A percentile compares a stretch with the other conserved stretches of the same genome.
Conservation (phyloP, 495 filamentous ascomycete species). For the Parathielavia appendiculata region DNA sequence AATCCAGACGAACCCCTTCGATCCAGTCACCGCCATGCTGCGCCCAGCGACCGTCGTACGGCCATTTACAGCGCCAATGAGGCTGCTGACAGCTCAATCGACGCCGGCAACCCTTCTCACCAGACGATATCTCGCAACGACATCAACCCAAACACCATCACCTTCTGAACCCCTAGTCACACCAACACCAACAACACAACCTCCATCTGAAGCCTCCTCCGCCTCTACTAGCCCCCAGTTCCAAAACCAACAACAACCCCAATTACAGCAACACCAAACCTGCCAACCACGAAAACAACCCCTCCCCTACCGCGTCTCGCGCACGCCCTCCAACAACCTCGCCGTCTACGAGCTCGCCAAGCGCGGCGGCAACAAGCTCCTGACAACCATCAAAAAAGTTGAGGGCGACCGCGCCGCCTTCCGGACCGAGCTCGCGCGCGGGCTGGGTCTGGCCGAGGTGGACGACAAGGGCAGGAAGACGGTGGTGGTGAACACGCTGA, state of each 20-base stretch:
- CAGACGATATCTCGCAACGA: constrained; percentile 6
- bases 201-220: not conserved
- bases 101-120: not conserved
- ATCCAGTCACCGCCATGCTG: constrained; percentile 13
- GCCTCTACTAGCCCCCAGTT: not conserved
- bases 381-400: constrained; percentile 72
- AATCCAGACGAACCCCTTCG: not conserved
- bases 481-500: constrained; percentile 55
- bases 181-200: not conserved
- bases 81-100: not conserved
- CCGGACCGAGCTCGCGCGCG: constrained; percentile 40
- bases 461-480: constrained; percentile 10
- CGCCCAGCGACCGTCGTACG: constrained; percentile 14
- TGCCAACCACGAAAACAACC: not conserved
- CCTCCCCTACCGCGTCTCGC: constrained; percentile 64
- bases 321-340: constrained; percentile 64
- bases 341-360: constrained; percentile 75
- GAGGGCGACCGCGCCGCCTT: constrained; percentile 63
- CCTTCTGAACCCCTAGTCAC: not conserved
- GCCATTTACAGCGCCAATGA: constrained; percentile 11
- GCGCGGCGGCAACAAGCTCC: constrained; percentile 68
- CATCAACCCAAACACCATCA: not conserved
- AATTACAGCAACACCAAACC: not conserved
- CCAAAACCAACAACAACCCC: not conserved
- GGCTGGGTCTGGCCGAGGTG: constrained; percentile 40